Base-by-base conservation (phyloP, 768 basidiomycete species). In the Termitomyces sp. region DNA sequence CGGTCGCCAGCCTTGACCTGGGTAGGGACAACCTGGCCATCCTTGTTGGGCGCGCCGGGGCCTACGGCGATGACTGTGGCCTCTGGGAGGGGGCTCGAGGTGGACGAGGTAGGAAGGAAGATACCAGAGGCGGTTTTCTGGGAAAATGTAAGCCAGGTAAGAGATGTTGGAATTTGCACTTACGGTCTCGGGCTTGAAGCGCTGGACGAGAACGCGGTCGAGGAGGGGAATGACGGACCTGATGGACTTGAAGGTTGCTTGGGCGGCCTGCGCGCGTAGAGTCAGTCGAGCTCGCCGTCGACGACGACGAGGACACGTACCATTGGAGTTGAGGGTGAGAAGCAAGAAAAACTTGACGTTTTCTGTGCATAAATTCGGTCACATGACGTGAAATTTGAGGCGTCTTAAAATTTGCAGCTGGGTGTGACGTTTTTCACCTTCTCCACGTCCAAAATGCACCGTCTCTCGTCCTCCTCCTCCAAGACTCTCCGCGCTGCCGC, bases 101-200 rank as follows among this genome's bases (percentile, higher is more conserved):
- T 94, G 5, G 90, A 85, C 1, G 94, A 92, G 0, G 89, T 83
- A n/a, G 97, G 97, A 43, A 99, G 80, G 83, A 94, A 94, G 68
- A 99, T 86, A 33, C 97, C 97, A 22, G 89, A 74, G 3, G 97
- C 89, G n/a, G 96, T 99, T 95, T 98, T 97, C 95, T 98, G 63
- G 9, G 3, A 12, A 2, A 38, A 39, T 11, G 23, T 35, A 47
- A 38, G 59, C 7, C 32, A 23, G 2, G 20, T 43, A 59, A 29
- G 29, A 29, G 18, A 40, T 7, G 10, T 16, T 25, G 9, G 13
- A 35, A 50, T 0, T 36, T 11, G 53, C n/a, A 77, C 89, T 57
- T 65, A 98, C 95, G 7, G 93, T 91, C 62, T 96, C 94, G 31
- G 92, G 79, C 79, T 98, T 98, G 86, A 96, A 96, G 54, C 95